A percentile compares a stretch with the other conserved stretches of the same genome.
Conservation (phyloP, 257 asterid species). For the Salvia rosmarinus region DNA sequence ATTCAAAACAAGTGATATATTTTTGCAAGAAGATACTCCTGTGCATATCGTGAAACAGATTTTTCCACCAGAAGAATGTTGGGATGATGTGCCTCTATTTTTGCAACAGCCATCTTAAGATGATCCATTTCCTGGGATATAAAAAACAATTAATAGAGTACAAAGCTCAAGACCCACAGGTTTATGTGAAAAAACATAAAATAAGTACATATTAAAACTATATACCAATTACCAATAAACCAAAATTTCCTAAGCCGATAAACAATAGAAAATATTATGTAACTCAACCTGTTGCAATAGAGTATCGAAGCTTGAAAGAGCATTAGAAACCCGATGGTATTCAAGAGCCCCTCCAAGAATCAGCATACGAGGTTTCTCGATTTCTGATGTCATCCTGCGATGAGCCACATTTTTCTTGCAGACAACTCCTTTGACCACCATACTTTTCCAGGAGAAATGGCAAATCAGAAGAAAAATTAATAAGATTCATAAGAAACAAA, state of each 20-base stretch:
- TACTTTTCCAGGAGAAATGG: conserved; percentile 45
- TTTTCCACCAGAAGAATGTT: conserved; percentile 93
- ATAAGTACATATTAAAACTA: neutral
- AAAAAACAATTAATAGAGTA: conserved; percentile 23
- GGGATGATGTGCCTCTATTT: conserved; percentile 81
- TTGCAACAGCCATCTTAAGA: conserved; percentile 97
- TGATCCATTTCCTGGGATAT: conserved; percentile 89
- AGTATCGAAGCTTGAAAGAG: conserved; percentile 93
- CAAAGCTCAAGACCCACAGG: conserved; percentile 26
- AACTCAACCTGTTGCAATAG: conserved; percentile 88
- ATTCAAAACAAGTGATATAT: conserved; percentile 87
- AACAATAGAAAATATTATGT: conserved; percentile 25
- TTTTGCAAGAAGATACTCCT: conserved; percentile 88
- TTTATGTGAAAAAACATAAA: neutral
- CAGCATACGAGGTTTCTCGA: conserved; percentile 82
- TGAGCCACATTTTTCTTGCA: conserved; percentile 96
- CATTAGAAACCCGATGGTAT: conserved; percentile 88
- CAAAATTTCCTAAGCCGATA: conserved; percentile 6
- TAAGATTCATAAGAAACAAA: conserved; percentile 18
- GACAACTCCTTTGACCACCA: conserved; percentile 92
- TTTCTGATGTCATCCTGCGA: conserved; percentile 81
- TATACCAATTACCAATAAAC: conserved; percentile 19
- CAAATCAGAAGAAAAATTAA: conserved; percentile 32
- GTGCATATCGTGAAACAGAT: conserved; percentile 94
- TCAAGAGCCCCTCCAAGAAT: conserved; percentile 97